Percentiles rank a stretch among this genome's conserved stretches.
Conservation (phyloP, 495 filamentous ascomycete species). For the Emericellopsis terricola region DNA sequence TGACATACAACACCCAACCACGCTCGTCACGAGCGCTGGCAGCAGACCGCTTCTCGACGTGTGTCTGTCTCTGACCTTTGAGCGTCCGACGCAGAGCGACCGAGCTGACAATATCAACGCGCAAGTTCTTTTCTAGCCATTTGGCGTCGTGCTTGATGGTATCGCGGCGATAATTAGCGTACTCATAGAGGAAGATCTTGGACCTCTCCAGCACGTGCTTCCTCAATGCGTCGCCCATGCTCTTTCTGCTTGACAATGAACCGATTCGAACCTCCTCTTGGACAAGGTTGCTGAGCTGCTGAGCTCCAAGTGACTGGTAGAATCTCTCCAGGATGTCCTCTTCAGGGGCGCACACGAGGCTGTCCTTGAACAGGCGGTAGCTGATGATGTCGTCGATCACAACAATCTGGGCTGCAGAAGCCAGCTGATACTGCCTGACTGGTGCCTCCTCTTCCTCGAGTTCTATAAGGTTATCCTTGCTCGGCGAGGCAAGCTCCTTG, state of each 20-base stretch:
- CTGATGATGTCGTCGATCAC: slow-evolving; percentile 75
- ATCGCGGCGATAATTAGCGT: slow-evolving; percentile 36
- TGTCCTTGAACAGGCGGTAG: slow-evolving; percentile 67
- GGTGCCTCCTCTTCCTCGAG: slow-evolving; percentile 51
- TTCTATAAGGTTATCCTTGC: slow-evolving; percentile 27
- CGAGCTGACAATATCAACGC: slow-evolving; percentile 54
- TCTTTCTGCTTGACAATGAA: slow-evolving; percentile 24
- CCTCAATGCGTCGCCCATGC: slow-evolving; percentile 36
- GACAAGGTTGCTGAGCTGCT: slow-evolving; percentile 38
- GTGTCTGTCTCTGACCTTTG: slow-evolving; percentile 41
- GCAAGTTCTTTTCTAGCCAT: slow-evolving; percentile 80
- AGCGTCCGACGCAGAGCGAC: slow-evolving; percentile 60
- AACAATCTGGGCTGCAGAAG: slow-evolving; percentile 48
- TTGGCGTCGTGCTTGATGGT: slow-evolving; percentile 61
- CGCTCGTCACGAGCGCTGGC: slow-evolving; percentile 21
- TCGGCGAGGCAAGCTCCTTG: slow-evolving; percentile 42
- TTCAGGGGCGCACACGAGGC: slow-evolving; percentile 67
- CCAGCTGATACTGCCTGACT: slow-evolving; percentile 61
- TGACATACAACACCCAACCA: slow-evolving; percentile 28
- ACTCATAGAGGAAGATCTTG: slow-evolving; percentile 72
- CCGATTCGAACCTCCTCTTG: slow-evolving; percentile 40
- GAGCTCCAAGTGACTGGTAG: slow-evolving; percentile 48
- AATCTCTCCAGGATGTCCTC: slow-evolving; percentile 76
- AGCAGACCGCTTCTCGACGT: slow-evolving; percentile 51
- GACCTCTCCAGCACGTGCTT: slow-evolving; percentile 71